Evolutionary conservation across 1,284 basidiomycete genomes (phyloP).

Genomic region (Ceratobasidium papillatum): DNA sequence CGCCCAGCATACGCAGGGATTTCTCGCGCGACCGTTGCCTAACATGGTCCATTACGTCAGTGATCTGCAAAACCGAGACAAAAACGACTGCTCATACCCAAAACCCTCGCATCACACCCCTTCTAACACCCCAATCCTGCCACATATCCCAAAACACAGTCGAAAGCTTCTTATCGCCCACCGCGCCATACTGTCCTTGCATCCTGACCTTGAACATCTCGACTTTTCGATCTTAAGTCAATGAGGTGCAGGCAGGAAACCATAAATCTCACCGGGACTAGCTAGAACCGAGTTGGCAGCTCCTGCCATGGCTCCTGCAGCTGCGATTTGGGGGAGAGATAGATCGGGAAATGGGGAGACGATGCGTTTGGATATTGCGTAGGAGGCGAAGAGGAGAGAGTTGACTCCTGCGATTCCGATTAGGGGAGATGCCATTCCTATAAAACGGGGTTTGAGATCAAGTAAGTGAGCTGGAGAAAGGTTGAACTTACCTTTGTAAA

Average conservation of each 20-base stretch:
- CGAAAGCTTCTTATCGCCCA: slow-evolving; percentile 75
- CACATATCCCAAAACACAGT: slow-evolving; percentile 76
- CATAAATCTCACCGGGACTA: slow-evolving; percentile 78
- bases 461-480: not conserved
- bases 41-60: slow-evolving; percentile 25
- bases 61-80: not conserved
- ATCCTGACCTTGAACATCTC: slow-evolving; percentile 96
- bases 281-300: slow-evolving; percentile 88
- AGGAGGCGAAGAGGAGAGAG: slow-evolving; percentile 92
- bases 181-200: slow-evolving; percentile 89
- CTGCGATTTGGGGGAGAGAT: slow-evolving; percentile 78
- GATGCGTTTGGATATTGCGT: slow-evolving; percentile 80
- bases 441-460: not conserved
- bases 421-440: slow-evolving; percentile 91
- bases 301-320: slow-evolving; percentile 91
- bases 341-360: slow-evolving; percentile 89
- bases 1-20: slow-evolving; percentile 95
- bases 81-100: slow-evolving; percentile 67
- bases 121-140: slow-evolving; percentile 80
- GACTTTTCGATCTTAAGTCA: slow-evolving; percentile 57
- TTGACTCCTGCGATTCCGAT: slow-evolving; percentile 97
- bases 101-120: slow-evolving; percentile 95
- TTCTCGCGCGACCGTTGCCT: slow-evolving; percentile 93
- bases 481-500: slow-evolving; percentile 82
- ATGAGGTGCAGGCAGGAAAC: not conserved